phyloP scores from a whole-genome alignment of 2,329 filamentous ascomycete species.

The Fusarium sp. region DNA sequence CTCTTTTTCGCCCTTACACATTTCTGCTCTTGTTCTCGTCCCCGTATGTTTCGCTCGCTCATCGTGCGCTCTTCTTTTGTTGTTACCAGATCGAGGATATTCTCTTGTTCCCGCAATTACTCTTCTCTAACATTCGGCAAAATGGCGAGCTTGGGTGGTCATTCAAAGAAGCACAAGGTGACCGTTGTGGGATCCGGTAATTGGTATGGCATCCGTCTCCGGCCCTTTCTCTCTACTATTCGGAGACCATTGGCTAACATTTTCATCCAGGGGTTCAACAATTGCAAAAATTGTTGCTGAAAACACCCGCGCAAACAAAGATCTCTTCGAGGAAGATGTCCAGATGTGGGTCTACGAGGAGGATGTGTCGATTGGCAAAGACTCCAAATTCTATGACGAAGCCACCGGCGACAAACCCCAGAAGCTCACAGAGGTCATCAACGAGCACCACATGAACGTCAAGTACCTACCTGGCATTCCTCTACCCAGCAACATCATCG shows the following conservation, averaged over 20 bases:
- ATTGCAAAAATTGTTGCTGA: slow-evolving; percentile 98
- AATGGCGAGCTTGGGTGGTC: slow-evolving; percentile 60
- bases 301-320: slow-evolving; percentile 82
- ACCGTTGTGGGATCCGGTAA: slow-evolving; percentile 96
- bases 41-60: slow-evolving; percentile 46
- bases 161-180: slow-evolving; percentile 87
- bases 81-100: slow-evolving; percentile 29
- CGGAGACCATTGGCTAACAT: slow-evolving; percentile 6
- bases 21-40: background rate
- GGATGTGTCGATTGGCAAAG: slow-evolving; percentile 79
- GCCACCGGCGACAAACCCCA: slow-evolving; percentile 75
- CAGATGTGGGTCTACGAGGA: slow-evolving; percentile 99
- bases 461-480: slow-evolving; percentile 95
- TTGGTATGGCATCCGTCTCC: slow-evolving; percentile 71
- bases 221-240: background rate
- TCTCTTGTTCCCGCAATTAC: slow-evolving; percentile 32
- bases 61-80: slow-evolving; percentile 28
- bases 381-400: slow-evolving; percentile 79
- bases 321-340: slow-evolving; percentile 88
- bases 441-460: slow-evolving; percentile 92
- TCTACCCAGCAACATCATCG: slow-evolving; percentile 85
- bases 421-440: slow-evolving; percentile 93
- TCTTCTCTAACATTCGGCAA: slow-evolving; percentile 45
- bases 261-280: slow-evolving; percentile 82
- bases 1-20: slow-evolving; percentile 22